Percentiles rank a stretch among this genome's conserved stretches.
These are phyloP conservation scores for Fusarium sp. DNA, from an alignment of 2,329 filamentous ascomycete genomes.

Conservation along the genomic window DNA sequence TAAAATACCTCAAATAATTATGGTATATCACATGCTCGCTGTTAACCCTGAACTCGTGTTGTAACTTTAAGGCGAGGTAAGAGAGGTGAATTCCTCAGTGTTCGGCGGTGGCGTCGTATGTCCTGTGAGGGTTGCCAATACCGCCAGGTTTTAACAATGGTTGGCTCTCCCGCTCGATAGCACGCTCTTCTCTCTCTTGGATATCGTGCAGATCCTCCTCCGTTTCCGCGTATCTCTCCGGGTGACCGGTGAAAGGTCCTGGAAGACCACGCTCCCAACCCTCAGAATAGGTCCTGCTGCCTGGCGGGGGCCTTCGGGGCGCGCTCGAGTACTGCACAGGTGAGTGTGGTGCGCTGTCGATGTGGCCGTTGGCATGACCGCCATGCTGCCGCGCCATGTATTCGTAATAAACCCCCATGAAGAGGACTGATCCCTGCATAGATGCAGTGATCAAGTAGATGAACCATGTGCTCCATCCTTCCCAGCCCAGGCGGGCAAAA, in stretches of 20 bases:
- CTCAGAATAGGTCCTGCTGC: constrained; percentile 57
- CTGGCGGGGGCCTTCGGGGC: constrained; percentile 47
- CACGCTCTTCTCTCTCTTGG: constrained; percentile 59
- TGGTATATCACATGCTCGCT: constrained; percentile 39
- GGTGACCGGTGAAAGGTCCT: constrained; percentile 60
- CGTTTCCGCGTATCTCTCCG: constrained; percentile 60
- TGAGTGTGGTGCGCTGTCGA: constrained; percentile 41
- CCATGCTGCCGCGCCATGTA: constrained; percentile 53
- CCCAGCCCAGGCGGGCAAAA: constrained; percentile 77
- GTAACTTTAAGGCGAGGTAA: background rate
- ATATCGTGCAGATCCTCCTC: constrained; percentile 61
- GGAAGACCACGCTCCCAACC: constrained; percentile 61
- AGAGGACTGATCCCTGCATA: constrained; percentile 82
- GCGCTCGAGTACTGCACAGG: constrained; percentile 39
- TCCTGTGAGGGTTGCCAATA: constrained; percentile 55
- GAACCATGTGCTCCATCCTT: constrained; percentile 95
- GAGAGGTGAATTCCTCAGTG: constrained; percentile 1
- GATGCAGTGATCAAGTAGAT: constrained; percentile 86
- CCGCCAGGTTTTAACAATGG: constrained; percentile 60
- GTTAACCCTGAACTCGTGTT: constrained; percentile 6
- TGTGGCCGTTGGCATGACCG: constrained; percentile 28
- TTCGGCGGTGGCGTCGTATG: constrained; percentile 47
- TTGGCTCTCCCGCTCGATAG: constrained; percentile 59
- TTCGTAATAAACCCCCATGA: constrained; percentile 83
- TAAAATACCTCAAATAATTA: constrained; percentile 8